These are phyloP conservation scores for Akanthomyces dipterigenus DNA, from an alignment of 2,329 filamentous ascomycete species.

Conservation along the genomic window DNA sequence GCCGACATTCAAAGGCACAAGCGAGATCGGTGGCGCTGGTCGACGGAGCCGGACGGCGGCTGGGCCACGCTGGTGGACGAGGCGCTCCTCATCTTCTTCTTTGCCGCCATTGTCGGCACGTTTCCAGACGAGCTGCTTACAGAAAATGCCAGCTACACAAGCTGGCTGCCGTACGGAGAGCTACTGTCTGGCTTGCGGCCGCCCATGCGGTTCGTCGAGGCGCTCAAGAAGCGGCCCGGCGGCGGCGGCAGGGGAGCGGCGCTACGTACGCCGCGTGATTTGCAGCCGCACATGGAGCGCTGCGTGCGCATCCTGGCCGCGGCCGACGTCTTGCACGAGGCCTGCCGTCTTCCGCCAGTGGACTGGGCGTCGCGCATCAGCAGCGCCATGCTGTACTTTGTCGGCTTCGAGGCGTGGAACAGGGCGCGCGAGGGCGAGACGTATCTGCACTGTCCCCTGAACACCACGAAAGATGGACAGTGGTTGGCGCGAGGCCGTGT, in stretches of 20 bases:
- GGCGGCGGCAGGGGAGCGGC: neutral
- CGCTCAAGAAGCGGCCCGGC: neutral
- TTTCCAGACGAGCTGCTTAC: neutral
- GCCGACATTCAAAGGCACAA: neutral
- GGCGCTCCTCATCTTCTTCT: neutral
- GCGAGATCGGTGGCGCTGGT: neutral
- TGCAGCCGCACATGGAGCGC: neutral
- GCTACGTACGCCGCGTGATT: neutral
- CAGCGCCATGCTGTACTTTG: conserved; percentile 4
- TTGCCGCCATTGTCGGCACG: neutral
- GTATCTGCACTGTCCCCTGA: conserved; percentile 7
- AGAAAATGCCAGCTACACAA: neutral
- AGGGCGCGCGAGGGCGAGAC: neutral
- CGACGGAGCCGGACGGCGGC: neutral
- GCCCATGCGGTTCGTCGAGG: neutral
- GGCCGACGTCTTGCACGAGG: neutral
- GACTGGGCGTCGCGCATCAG: conserved; percentile 5
- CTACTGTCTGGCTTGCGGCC: neutral
- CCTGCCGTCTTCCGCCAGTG: neutral
- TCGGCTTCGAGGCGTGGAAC: conserved; percentile 14
- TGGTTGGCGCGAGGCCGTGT: conserved; percentile 1
- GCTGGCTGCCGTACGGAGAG: neutral
- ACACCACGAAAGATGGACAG: neutral
- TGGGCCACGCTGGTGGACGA: neutral
- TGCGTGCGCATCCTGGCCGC: neutral